Base-by-base conservation (phyloP, 805 yeast genomes). In the Cyberlindnera americana region DNA sequence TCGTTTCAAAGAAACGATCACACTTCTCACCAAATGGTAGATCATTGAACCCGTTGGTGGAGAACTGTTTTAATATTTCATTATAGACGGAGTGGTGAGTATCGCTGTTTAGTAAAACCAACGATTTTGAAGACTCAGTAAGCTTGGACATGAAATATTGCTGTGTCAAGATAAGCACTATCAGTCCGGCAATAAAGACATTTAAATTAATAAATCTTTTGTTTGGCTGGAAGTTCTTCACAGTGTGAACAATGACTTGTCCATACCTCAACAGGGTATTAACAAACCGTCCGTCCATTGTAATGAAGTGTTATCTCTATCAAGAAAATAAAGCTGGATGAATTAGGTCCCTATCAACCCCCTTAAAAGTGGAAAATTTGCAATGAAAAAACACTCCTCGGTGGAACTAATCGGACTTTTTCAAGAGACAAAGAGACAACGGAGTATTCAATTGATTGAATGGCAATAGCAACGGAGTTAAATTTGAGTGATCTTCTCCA, bases 131-230 rank as follows among this genome's bases (percentile, higher is more conserved):
- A n/a, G 24, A 9, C n/a, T 37, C 11, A 3, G 31, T n/a, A 4
- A 25, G 17, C 15, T 19, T 14, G 2, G 33, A 31, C 6, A 42
- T 17, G n/a, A 46, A 30, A 23, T 38, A 33, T 4, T 47, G 41
- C 33, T 53, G 56, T 3, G 36, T 19, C 1, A 52, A 5, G n/a
- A 52, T 34, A 2, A 52, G 15, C 3, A 38, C 1, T 1, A 52
- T 12, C 13, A 53, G 26, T 1, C 32, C 28, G 3, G 41, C 52
- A 13, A 53, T 37, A 18, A 50, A 34, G 15, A 53, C 33, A 26
- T 50, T 48, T 5, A 52, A 21, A 31, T 48, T 50, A 32, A 52
- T 27, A 28, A 53, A 46, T 0, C 56, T 42, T 42, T 43, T 53
- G 43, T 53, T 51, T 2, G 43, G 35, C 6, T 47, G 27, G 31